phyloP scores from a whole-genome alignment of 2,329 filamentous ascomycete genomes.

The Sphaerulina populicola region DNA sequence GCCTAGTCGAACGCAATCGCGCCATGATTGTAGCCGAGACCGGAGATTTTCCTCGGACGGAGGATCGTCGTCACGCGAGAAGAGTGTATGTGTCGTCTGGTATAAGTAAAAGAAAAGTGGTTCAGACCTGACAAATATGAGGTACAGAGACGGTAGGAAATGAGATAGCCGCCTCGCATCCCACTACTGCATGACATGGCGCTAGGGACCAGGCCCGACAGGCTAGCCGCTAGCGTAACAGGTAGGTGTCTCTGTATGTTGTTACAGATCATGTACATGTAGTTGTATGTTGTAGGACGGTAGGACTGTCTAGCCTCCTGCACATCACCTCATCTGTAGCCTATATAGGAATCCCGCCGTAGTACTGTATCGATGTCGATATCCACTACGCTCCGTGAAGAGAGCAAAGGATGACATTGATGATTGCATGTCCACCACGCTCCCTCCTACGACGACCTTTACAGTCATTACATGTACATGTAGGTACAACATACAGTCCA shows the following conservation, averaged over 20 bases:
- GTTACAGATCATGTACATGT: too few relatives aligned
- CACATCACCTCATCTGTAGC: neutral
- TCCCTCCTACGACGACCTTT: too few relatives aligned
- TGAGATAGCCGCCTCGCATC: neutral
- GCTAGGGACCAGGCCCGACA: neutral
- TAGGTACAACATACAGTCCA: too few relatives aligned
- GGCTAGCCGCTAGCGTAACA: too few relatives aligned
- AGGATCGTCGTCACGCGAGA: neutral
- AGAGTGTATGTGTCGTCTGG: neutral
- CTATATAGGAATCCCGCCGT: neutral
- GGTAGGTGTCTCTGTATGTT: too few relatives aligned
- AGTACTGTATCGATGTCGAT: neutral
- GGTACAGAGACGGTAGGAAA: too few relatives aligned
- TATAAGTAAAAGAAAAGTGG: conserved; percentile 3
- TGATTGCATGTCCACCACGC: conserved; percentile 9
- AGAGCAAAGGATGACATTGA: neutral
- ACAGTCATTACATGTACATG: too few relatives aligned
- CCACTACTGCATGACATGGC: neutral
- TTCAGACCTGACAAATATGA: conserved; percentile 11
- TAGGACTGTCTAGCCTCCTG: neutral
- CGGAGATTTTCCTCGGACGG: neutral
- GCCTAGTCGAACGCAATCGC: conserved; percentile 2
- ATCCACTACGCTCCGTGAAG: neutral
- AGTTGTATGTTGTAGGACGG: neutral
- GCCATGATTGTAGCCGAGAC: neutral